These are phyloP conservation scores for Pyrenochaeta sp. DNA, from an alignment of 2,329 filamentous ascomycete species.

Conservation along the genomic window DNA sequence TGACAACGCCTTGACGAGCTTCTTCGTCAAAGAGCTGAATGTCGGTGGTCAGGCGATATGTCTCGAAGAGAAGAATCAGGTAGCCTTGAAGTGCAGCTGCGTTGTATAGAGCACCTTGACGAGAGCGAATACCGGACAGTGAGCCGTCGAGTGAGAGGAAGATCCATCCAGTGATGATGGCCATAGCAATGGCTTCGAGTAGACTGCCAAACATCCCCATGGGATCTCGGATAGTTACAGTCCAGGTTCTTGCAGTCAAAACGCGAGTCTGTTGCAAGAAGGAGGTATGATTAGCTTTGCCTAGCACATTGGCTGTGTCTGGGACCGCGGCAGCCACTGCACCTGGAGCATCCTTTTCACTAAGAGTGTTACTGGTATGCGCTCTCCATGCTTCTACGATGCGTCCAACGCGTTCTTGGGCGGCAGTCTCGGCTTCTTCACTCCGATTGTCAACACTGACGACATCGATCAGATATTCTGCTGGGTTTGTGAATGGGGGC, in stretches of 20 bases:
- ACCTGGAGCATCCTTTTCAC: conserved; percentile 20
- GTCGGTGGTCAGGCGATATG: conserved; percentile 76
- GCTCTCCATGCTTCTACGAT: conserved; percentile 68
- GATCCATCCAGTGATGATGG: conserved; percentile 74
- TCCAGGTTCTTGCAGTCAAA: conserved; percentile 72
- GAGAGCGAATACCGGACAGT: conserved; percentile 74
- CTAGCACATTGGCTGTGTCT: conserved; percentile 13
- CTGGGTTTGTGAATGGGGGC: conserved; percentile 78
- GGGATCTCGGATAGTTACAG: conserved; percentile 77
- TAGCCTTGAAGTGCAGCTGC: conserved; percentile 77
- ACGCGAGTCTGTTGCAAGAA: conserved; percentile 70
- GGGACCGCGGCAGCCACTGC: conserved; percentile 4
- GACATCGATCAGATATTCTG: conserved; percentile 77
- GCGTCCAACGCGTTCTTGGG: conserved; percentile 64
- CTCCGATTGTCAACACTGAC: conserved; percentile 77
- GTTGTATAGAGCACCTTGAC: conserved; percentile 76
- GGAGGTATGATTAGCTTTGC: conserved; percentile 56
- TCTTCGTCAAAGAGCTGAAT: conserved; percentile 80
- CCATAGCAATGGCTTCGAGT: conserved; percentile 74
- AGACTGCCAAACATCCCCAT: conserved; percentile 76
- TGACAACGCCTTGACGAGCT: conserved; percentile 74
- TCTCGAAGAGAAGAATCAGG: conserved; percentile 77
- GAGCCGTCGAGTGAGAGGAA: conserved; percentile 71
- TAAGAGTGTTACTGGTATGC: conserved; percentile 18
- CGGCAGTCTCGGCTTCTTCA: conserved; percentile 68